Percentiles rank a stretch among this genome's conserved stretches.
These are phyloP conservation scores for Annulohypoxylon maeteangense DNA, from an alignment of 495 filamentous ascomycete species.

Conservation along the genomic window DNA sequence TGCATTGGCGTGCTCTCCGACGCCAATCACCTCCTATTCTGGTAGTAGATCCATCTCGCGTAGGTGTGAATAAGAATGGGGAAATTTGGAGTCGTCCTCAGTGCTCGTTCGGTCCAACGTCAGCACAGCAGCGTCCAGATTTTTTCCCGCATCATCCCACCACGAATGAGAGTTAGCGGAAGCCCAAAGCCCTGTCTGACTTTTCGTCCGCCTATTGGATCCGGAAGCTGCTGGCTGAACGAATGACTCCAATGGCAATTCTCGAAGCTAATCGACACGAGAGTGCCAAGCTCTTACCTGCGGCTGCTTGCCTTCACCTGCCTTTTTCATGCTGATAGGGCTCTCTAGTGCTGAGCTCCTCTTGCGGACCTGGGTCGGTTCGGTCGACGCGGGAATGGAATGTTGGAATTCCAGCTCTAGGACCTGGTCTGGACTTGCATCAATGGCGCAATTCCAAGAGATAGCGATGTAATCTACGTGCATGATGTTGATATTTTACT, in stretches of 20 bases:
- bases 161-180: constrained; percentile 22
- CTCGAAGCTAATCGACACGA: constrained; percentile 33
- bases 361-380: constrained; percentile 1
- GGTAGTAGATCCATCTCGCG: constrained; percentile 32
- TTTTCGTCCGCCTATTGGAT: constrained; percentile 24
- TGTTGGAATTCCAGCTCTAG: constrained; percentile 28
- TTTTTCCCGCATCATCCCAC: constrained; percentile 24
- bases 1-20: constrained; percentile 28
- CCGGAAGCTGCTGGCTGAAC: neutral
- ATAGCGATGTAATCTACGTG: constrained; percentile 40
- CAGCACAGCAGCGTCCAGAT: constrained; percentile 18
- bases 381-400: constrained; percentile 18
- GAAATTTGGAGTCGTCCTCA: constrained; percentile 18
- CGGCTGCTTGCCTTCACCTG: constrained; percentile 44
- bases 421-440: constrained; percentile 22
- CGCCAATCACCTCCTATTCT: constrained; percentile 35
- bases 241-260: constrained; percentile 12
- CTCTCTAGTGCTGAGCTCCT: constrained; percentile 33
- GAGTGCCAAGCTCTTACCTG: constrained; percentile 31
- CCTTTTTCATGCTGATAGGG: constrained; percentile 37
- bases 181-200: neutral
- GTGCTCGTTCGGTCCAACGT: constrained; percentile 23
- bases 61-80: constrained; percentile 22
- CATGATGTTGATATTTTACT: constrained; percentile 38
- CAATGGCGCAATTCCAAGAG: constrained; percentile 36